Evolutionary conservation across 2,329 filamentous ascomycete genomes (phyloP).

Genomic region (Orbilia quercus): DNA sequence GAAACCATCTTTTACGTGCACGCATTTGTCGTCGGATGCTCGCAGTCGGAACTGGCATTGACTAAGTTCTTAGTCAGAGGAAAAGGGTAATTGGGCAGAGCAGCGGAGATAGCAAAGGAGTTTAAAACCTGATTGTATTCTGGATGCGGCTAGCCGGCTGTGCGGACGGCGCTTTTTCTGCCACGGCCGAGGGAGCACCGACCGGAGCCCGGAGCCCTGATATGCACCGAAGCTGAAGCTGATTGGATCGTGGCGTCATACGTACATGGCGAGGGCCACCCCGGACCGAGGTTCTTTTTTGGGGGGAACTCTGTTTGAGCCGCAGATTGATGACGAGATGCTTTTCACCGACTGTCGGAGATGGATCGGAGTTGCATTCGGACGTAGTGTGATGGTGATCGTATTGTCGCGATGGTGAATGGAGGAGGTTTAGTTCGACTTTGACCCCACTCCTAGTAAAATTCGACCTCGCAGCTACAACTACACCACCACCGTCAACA

Average conservation of each 20-base stretch:
- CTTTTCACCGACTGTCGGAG: background rate
- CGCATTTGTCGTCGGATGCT: constrained; percentile 5
- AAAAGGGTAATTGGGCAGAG: constrained; percentile 15
- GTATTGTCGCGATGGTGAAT: no score
- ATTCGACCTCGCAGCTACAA: background rate
- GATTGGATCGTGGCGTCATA: constrained; percentile 12
- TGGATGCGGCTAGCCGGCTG: constrained; percentile 7
- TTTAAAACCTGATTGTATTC: constrained; percentile 17
- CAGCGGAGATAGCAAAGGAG: constrained; percentile 27
- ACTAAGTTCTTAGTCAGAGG: constrained; percentile 52
- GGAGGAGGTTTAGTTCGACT: no score
- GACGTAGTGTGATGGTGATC: no score
- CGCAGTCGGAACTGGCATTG: constrained; percentile 54
- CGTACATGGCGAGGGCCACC: background rate
- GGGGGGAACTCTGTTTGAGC: constrained; percentile 7
- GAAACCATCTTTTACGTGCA: background rate
- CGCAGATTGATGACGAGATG: constrained; percentile 7
- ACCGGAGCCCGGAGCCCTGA: constrained; percentile 49
- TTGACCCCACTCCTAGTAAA: constrained; percentile 3
- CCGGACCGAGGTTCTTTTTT: background rate
- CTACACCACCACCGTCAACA: background rate
- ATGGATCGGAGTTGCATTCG: no score
- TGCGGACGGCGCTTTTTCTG: constrained; percentile 26
- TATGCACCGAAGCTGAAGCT: constrained; percentile 7
- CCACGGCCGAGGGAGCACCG: constrained; percentile 32